Evolutionary conservation across 1,284 basidiomycete genomes (phyloP).

Genomic region (Trametes pubescens): DNA sequence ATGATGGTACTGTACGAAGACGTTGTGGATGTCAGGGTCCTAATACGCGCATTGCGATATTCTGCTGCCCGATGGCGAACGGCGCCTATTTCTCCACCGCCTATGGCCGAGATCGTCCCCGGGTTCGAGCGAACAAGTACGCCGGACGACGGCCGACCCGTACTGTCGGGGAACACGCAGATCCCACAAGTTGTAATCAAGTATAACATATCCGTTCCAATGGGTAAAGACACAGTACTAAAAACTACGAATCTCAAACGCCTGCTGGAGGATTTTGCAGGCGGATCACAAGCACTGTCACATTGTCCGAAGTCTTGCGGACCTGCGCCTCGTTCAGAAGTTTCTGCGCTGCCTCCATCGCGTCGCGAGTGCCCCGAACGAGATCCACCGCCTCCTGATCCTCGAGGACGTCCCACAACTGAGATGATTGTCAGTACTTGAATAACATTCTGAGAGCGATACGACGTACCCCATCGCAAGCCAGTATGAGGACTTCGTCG

Average conservation of each 20-base stretch:
- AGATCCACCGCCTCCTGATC: slow-evolving; percentile 95
- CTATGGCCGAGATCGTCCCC: not conserved
- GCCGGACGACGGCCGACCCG: not conserved
- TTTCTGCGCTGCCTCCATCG: slow-evolving; percentile 82
- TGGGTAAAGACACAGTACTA: too few relatives aligned
- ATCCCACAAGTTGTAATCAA: too few relatives aligned
- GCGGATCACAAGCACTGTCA: slow-evolving; percentile 80
- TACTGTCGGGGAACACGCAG: not conserved
- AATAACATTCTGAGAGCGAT: not conserved
- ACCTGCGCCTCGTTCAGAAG: slow-evolving; percentile 88
- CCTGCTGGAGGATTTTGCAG: slow-evolving; percentile 62
- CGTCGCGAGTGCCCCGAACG: slow-evolving; percentile 76
- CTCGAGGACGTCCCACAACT: slow-evolving; percentile 97
- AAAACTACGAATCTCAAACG: too few relatives aligned
- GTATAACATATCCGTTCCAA: not conserved
- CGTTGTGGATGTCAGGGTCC: slow-evolving; percentile 2
- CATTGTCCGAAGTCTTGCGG: slow-evolving; percentile 92
- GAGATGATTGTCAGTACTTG: not conserved
- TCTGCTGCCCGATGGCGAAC: slow-evolving; percentile 7
- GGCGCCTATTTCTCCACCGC: not conserved
- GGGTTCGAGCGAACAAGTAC: not conserved
- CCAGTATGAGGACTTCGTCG: slow-evolving; percentile 95
- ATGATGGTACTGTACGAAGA: not conserved
- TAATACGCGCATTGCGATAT: slow-evolving; percentile 11
- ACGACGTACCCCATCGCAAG: slow-evolving; percentile 92